A percentile compares a stretch with the other conserved stretches of the same genome.
phyloP scores from a whole-genome alignment of 2,329 filamentous ascomycete genomes.

The Zarea fungicola region DNA sequence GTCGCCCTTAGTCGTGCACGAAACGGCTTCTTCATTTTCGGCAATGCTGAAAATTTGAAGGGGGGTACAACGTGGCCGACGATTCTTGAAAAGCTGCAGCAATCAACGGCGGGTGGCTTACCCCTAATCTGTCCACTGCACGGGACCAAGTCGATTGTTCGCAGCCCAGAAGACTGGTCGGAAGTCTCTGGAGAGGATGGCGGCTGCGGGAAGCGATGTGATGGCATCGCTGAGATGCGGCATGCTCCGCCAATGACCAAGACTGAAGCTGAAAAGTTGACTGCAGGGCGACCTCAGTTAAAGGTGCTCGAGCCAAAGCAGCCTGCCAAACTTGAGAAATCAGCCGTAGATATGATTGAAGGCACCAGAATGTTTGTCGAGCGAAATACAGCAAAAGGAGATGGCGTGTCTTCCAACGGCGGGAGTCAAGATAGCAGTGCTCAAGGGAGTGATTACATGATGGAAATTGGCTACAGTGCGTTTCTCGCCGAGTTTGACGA shows the following conservation, averaged over 20 bases:
- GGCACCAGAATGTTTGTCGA: neutral
- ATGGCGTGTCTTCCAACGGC: neutral
- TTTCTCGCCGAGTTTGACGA: neutral
- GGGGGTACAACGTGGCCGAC: slow-evolving; percentile 36
- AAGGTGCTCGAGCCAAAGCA: neutral
- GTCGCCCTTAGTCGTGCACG: slow-evolving; percentile 65
- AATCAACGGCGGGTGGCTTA: neutral
- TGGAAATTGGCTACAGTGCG: neutral
- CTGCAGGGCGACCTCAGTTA: no score
- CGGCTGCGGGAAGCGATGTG: neutral
- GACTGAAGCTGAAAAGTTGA: neutral
- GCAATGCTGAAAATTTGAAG: slow-evolving; percentile 56
- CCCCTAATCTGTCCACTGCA: slow-evolving; percentile 1
- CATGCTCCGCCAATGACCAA: no score
- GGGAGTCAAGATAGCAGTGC: slow-evolving; percentile 24
- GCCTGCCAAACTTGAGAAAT: neutral
- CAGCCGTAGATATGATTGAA: neutral
- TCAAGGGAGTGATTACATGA: slow-evolving; percentile 4
- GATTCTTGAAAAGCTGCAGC: slow-evolving; percentile 35
- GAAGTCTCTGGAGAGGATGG: neutral
- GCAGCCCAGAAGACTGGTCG: neutral
- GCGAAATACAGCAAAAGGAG: neutral
- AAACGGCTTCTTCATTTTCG: slow-evolving; percentile 79
- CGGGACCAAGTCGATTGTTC: neutral
- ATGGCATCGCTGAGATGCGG: neutral